A percentile compares a stretch with the other conserved stretches of the same genome.
Evolutionary conservation across 1,284 basidiomycete genomes (phyloP).

Genomic region (Boletellus deceptivus): DNA sequence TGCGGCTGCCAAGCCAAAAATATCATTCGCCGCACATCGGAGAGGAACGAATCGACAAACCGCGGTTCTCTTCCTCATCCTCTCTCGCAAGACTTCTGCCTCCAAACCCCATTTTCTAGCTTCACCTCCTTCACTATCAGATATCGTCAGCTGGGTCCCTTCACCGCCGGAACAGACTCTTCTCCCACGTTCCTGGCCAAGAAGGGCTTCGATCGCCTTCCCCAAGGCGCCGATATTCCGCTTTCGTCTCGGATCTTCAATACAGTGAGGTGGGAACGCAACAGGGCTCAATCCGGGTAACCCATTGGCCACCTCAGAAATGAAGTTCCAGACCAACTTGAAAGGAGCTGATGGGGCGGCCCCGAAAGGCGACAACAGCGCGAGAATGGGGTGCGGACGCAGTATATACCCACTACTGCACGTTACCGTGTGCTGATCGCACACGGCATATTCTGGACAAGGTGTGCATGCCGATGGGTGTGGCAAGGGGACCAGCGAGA

Average conservation of each 20-base stretch:
- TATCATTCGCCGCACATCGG: slow-evolving; percentile 15
- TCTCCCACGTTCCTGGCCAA: slow-evolving; percentile 69
- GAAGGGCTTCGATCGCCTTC: slow-evolving; percentile 64
- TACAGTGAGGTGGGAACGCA: slow-evolving; percentile 77
- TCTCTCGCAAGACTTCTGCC: slow-evolving; percentile 51
- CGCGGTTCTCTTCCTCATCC: slow-evolving; percentile 53
- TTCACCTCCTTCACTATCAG: slow-evolving; percentile 57
- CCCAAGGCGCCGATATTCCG: slow-evolving; percentile 77
- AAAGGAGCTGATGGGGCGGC: slow-evolving; percentile 41
- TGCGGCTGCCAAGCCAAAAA: slow-evolving; percentile 42
- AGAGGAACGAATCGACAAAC: slow-evolving; percentile 38
- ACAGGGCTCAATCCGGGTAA: slow-evolving; percentile 77
- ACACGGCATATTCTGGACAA: slow-evolving; percentile 83
- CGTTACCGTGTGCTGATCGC: slow-evolving; percentile 58
- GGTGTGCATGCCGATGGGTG: slow-evolving; percentile 75
- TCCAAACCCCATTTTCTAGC: slow-evolving; percentile 75
- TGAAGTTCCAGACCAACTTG: slow-evolving; percentile 44
- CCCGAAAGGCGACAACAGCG: slow-evolving; percentile 38
- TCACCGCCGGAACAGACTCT: slow-evolving; percentile 65
- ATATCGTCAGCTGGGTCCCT: slow-evolving; percentile 26
- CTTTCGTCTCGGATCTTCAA: slow-evolving; percentile 81
- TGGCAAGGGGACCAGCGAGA: slow-evolving; percentile 54
- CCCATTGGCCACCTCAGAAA: slow-evolving; percentile 59
- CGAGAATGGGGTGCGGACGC: slow-evolving; percentile 58
- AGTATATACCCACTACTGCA: slow-evolving; percentile 80